Conservation (phyloP, 2,329 filamentous ascomycete species). For the Colletotrichum liriopes region DNA sequence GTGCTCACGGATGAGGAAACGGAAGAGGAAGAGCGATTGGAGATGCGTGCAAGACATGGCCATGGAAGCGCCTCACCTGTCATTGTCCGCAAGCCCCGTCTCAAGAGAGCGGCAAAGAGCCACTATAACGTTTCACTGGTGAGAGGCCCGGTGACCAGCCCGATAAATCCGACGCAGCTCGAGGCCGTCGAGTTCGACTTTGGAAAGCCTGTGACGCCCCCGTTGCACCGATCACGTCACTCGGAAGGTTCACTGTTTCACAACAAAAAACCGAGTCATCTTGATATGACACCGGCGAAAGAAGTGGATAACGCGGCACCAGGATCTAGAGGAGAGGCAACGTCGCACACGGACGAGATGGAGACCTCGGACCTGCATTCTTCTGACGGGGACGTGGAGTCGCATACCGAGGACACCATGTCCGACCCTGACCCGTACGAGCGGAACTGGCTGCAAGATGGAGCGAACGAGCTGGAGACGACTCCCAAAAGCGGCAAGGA, state of each 20-base stretch:
- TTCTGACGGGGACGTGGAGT: slow-evolving; percentile 42
- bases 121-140: slow-evolving; percentile 48
- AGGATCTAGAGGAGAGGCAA: slow-evolving; percentile 28
- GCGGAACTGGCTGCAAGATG: slow-evolving; percentile 30
- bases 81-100: slow-evolving; percentile 55
- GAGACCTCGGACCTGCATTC: slow-evolving; percentile 43
- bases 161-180: slow-evolving; percentile 44
- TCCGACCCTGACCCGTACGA: slow-evolving; percentile 43
- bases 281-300: slow-evolving; percentile 30
- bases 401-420: slow-evolving; percentile 41
- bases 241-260: slow-evolving; percentile 27
- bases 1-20: slow-evolving; percentile 62
- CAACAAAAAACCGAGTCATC: slow-evolving; percentile 7
- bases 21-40: slow-evolving; percentile 60
- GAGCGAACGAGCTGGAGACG: slow-evolving; percentile 5
- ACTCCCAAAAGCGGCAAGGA: slow-evolving; percentile 19
- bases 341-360: slow-evolving; percentile 40
- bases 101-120: slow-evolving; percentile 60
- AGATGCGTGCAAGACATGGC: slow-evolving; percentile 56
- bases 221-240: slow-evolving; percentile 31
- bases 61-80: slow-evolving; percentile 47
- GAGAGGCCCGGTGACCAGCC: slow-evolving; percentile 49
- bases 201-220: slow-evolving; percentile 37
- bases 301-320: slow-evolving; percentile 16
- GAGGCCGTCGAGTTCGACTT: slow-evolving; percentile 47